phyloP scores from a whole-genome alignment of 371 early-diverging fungal genomes.

The Circinella umbellata region DNA sequence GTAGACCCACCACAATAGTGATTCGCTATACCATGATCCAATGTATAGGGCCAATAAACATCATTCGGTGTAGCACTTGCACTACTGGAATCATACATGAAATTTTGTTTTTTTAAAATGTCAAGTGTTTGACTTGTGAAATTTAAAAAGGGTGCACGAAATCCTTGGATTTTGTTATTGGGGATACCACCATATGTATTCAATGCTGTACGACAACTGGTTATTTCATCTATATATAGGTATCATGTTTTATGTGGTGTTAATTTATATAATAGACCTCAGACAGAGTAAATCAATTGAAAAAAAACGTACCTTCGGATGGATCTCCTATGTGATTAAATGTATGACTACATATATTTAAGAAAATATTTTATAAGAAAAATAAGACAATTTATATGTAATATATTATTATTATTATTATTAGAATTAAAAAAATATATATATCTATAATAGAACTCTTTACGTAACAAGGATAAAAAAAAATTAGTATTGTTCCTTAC shows the following conservation, averaged over 20 bases:
- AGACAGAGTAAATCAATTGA: not conserved
- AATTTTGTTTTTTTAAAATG: slow-evolving; percentile 54
- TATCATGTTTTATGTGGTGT: not conserved
- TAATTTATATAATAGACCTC: not conserved
- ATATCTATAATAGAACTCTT: no score
- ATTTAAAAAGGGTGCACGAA: slow-evolving; percentile 74
- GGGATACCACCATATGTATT: slow-evolving; percentile 71
- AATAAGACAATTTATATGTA: not conserved
- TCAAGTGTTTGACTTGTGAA: slow-evolving; percentile 59
- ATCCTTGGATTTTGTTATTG: slow-evolving; percentile 65
- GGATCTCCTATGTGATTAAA: slow-evolving; percentile 64
- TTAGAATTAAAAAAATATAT: not conserved
- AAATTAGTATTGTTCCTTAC: no score
- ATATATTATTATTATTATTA: not conserved
- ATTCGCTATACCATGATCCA: slow-evolving; percentile 73
- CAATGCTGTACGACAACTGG: slow-evolving; percentile 52
- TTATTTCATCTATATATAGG: slow-evolving; percentile 51
- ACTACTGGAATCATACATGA: slow-evolving; percentile 68
- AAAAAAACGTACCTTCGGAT: slow-evolving; percentile 37
- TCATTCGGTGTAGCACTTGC: slow-evolving; percentile 54
- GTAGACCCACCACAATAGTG: slow-evolving; percentile 55
- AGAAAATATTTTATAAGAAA: no score
- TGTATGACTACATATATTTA: no score
- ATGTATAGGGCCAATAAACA: slow-evolving; percentile 73
- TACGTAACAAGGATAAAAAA: no score